Percentiles rank a stretch among this genome's conserved stretches.
Conservation (phyloP, 306 rosid genomes). For the Spatholobus suberectus region DNA sequence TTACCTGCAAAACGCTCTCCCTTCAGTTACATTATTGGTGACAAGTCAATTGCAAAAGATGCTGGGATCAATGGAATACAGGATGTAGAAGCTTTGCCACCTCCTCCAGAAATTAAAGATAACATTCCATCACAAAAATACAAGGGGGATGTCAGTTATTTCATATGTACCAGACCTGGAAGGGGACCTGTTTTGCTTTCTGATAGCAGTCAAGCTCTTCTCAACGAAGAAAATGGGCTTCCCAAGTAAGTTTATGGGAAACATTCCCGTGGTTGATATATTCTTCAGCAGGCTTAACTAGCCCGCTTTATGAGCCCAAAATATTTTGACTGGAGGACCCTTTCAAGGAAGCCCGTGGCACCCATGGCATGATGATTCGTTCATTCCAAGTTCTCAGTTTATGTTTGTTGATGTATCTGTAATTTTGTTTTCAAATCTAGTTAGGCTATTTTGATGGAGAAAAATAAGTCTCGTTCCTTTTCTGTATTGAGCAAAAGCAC, state of each 20-base stretch:
- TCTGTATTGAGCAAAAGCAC: constrained; percentile 27
- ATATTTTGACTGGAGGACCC: constrained; percentile 43
- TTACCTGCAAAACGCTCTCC: constrained; percentile 21
- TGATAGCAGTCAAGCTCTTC: constrained; percentile 75
- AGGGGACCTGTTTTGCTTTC: constrained; percentile 89
- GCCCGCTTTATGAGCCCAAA: constrained; percentile 39
- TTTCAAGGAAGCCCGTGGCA: constrained; percentile 41
- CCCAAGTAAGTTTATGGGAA: constrained; percentile 60
- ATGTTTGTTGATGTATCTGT: constrained; percentile 43
- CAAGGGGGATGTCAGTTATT: constrained; percentile 88
- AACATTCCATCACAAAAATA: constrained; percentile 71
- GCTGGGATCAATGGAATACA: constrained; percentile 67
- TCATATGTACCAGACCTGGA: constrained; percentile 96
- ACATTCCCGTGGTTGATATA: constrained; percentile 28
- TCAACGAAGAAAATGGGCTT: constrained; percentile 79
- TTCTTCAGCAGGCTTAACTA: constrained; percentile 36
- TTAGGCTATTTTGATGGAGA: constrained; percentile 38
- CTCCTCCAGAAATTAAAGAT: constrained; percentile 83
- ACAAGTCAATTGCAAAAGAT: constrained; percentile 82
- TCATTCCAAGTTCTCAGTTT: constrained; percentile 45
- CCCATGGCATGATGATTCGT: constrained; percentile 38
- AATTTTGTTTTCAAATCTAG: constrained; percentile 28
- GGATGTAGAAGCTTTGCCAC: constrained; percentile 73
- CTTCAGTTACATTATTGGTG: constrained; percentile 84
- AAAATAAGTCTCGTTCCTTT: constrained; percentile 38